Base-by-base conservation (phyloP, 768 basidiomycete species). In the Termitomyces sp. region DNA sequence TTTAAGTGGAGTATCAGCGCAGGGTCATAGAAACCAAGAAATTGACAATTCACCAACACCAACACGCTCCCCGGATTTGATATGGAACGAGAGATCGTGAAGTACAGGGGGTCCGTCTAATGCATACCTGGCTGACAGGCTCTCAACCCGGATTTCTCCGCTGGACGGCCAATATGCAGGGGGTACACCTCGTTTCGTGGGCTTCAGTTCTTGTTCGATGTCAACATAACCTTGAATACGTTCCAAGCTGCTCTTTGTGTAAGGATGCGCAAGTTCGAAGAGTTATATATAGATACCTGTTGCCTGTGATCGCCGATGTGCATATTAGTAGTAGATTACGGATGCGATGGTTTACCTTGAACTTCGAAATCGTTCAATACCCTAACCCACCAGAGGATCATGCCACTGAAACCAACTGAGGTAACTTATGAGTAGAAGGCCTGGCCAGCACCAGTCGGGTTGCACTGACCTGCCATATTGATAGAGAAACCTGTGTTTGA, bases 161-260 rank as follows among this genome's bases (percentile, higher is more conserved):
- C 81, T 83, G 11, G 82, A 74, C 0, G 88, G 87, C 88, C 88
- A 90, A 61, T 85, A 79, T 0, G 87, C 87, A 2, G 88, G 87
- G 3, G 87, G 87, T 40, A 74, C 71, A 45, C 81, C 80, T 11
- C 67, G 59, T n/a, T 70, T 60, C 0, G 75, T 75, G 3, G 77
- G 60, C 58, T 74, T 70, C 5, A 78, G 78, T 67, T 89, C 86
- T 55, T 85, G 83, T 40, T 87, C 86, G 58, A 87, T 85, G 38
- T 75, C 67, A n/a, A 87, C 69, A 67, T 85, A 89, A 1, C 71
- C 88, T 58, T 89, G 82, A 1, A 94, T 86, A 61, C 93, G 88
- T 68, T 95, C 92, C 33, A 80, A 67, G 64, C 81, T 80, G 44
- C n/a, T 22, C 3, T 48, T 16, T 46, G 20, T 4, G 35, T 67